Base-by-base conservation (phyloP, 148 eudicot genomes). In the Rhododendron molle region DNA sequence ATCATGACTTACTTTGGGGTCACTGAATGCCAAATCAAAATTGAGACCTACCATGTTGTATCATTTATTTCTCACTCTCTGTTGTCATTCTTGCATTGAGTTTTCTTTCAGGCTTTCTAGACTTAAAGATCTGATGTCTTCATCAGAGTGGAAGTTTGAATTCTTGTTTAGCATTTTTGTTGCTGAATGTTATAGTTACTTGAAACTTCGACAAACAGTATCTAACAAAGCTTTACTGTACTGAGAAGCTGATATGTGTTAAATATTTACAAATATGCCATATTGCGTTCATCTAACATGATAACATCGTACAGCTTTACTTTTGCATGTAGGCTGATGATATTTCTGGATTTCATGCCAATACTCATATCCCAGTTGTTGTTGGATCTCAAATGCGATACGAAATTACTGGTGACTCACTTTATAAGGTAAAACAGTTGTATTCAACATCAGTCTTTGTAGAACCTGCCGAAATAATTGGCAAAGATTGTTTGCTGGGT, bases 311-410 rank as follows among this genome's bases (percentile, higher is more conserved):
- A 20, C 4, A 50, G 34, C 46, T 71, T 67, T 32, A 40, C 54
- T 85, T 81, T 38, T 80, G 34, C 46, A 36, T 81, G 77, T 85
- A 97, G 98, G 98, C 93, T 85, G 98, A 97, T 90, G 93, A 88
- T 81, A 84, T 97, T 87, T 91, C 98, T 47, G 92, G 90, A 28
- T 94, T 89, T 85, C 99, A 97, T 90, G 86, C 98, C 67, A 97
- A 97, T 81, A 95, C 99, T 23, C 99, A 97, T 90, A 93, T 97
- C 78, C 95, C 99, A 72, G 69, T 94, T 47, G 99, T 97, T 32
- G n/a, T 95, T 83, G 99, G 98, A 78, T 88, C 95, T 88, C 98
- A 97, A 93, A 93, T 90, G 95, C 94, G 98, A 60, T 97, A 97
- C 84, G 98, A 95, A 90, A 84, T 93, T 83, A 95, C 99, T 12